Conservation (phyloP, 192 early-diverging fungal genomes). For the Dissophora ornata region DNA sequence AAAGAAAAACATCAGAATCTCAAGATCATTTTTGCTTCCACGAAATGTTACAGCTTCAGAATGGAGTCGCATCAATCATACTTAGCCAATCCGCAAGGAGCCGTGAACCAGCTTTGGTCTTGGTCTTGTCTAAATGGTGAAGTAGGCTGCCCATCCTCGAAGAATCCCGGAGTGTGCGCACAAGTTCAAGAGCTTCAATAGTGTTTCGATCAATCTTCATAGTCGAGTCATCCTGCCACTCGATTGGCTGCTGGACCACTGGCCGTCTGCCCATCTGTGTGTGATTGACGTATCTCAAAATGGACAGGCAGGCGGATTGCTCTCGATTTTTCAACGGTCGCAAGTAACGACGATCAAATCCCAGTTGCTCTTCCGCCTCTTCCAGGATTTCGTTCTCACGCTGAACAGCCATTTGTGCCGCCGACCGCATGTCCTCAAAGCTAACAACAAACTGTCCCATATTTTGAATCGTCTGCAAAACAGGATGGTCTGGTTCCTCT, state of each 20-base stretch:
- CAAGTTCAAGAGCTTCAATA: conserved; percentile 81
- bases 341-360: conserved; percentile 29
- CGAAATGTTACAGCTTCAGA: too few relatives aligned
- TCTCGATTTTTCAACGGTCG: conserved; percentile 37
- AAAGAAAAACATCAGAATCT: too few relatives aligned
- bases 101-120: conserved; percentile 82
- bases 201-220: conserved; percentile 87
- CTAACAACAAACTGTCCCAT: conserved; percentile 19
- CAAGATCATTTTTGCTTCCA: too few relatives aligned
- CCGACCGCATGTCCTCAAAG: conserved; percentile 42
- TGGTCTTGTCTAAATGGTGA: conserved; percentile 78
- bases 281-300: conserved; percentile 78
- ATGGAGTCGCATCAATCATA: conserved; percentile 6
- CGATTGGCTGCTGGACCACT: conserved; percentile 71
- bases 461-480: conserved; percentile 16
- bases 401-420: conserved; percentile 30
- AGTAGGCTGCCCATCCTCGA: conserved; percentile 73
- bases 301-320: conserved; percentile 58
- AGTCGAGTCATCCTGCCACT: conserved; percentile 63
- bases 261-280: conserved; percentile 76
- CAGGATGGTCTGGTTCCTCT: conserved; percentile 13
- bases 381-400: conserved; percentile 25
- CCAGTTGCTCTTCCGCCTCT: conserved; percentile 20
- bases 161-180: conserved; percentile 65
- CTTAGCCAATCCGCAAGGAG: conserved; percentile 77